These are phyloP conservation scores for Hyphopichia khmerensis DNA, from an alignment of 1,139 yeast species.

Conservation along the genomic window DNA sequence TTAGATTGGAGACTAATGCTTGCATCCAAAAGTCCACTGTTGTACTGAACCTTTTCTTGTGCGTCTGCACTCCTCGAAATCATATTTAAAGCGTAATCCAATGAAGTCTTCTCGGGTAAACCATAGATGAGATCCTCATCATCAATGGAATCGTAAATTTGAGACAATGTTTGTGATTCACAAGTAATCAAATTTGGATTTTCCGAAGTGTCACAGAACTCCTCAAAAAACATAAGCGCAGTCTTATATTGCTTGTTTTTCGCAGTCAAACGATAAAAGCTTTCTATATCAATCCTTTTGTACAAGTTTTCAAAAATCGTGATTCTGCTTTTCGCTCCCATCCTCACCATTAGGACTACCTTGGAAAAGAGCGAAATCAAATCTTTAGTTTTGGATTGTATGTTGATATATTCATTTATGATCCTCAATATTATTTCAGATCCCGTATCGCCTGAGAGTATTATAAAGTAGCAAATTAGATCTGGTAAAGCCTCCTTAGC, in stretches of 20 bases:
- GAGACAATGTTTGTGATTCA: constrained; percentile 21
- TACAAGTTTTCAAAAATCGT: constrained; percentile 35
- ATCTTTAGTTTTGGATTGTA: constrained; percentile 7
- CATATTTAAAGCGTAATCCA: constrained; percentile 49
- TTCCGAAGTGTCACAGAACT: constrained; percentile 21
- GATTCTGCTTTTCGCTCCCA: constrained; percentile 36
- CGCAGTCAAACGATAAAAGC: constrained; percentile 35
- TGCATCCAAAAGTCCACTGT: constrained; percentile 58
- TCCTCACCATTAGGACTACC: constrained; percentile 42
- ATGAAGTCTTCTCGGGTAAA: constrained; percentile 54
- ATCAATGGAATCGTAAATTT: constrained; percentile 49
- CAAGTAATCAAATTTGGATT: constrained; percentile 7
- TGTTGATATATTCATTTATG: constrained; percentile 11
- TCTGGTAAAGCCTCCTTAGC: constrained; percentile 24
- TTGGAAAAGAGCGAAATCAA: constrained; percentile 31
- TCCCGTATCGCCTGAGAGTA: constrained; percentile 12
- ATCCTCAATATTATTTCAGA: constrained; percentile 6
- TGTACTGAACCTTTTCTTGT: constrained; percentile 47
- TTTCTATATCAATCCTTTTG: constrained; percentile 26
- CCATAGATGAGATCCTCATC: constrained; percentile 67
- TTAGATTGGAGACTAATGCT: constrained; percentile 18
- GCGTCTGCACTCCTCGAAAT: constrained; percentile 35
- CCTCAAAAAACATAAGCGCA: constrained; percentile 59
- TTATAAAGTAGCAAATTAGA: constrained; percentile 22
- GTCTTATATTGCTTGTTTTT: constrained; percentile 38